Base-by-base conservation (phyloP, 192 early-diverging fungal genomes). In the Lobosporangium transversale region DNA sequence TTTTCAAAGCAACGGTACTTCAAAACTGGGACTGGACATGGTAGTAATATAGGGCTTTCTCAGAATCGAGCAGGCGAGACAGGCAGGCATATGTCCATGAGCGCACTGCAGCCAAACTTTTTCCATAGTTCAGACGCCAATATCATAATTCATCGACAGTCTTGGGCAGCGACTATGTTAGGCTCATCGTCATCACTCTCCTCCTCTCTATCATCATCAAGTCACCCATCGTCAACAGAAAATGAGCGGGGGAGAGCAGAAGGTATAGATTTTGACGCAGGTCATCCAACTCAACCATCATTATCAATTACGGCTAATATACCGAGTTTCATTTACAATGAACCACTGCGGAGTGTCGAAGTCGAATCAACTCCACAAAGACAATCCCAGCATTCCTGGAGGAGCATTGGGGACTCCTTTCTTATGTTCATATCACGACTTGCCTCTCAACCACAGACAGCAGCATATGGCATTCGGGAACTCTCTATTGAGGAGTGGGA, bases 401-500 rank as follows among this genome's bases (percentile, higher is more conserved):
- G 30, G 14, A 42, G 20, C 43, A 62, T 55, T 15, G 70, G 65
- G n/a, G 32, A 20, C 0, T 73, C 70, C 2, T 73, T 73, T 30
- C 24, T 47, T 12, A 1, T 9, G 7, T 73, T 73, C 26, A n/a
- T 65, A 7, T 26, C 49, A 0, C 54, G 45, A 12, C 42, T 73
- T 0, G 15, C 62, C 21, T 21, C 32, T 7, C 29, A 23, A 30
- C 11, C 23, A 5, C n/a, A 20, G 9, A 18, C 54, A 0, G 69
- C 69, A 0, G 69, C 69, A 0, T 33, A 54, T 23, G 62, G 55
- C 4, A 15, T 73, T 7, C 54, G 36, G 1, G 4, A 0, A 7
- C 3, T 59, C 11, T 15, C 42, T 14, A 47, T 73, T 23, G 62
- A 73, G 15, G 56, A 58, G 3, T 73, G 70, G 70, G 62, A 73